phyloP scores from a whole-genome alignment of 176 grass and related monocot genomes.

The Stipa capillata region DNA sequence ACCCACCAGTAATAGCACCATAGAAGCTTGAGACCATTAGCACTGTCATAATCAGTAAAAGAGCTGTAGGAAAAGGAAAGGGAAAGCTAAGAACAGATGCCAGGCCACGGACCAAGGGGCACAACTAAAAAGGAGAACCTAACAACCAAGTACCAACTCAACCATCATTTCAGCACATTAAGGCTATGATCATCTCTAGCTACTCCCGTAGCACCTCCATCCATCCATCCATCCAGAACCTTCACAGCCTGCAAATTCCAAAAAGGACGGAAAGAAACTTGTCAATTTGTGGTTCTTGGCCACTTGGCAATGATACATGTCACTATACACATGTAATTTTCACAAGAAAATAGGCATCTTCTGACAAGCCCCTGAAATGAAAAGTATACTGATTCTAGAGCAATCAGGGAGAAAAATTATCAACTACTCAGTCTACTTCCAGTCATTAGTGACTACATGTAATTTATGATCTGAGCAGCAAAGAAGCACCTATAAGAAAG shows the following conservation, averaged over 20 bases:
- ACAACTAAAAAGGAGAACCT: conserved; percentile 28
- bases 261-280: conserved; percentile 10
- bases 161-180: conserved; percentile 49
- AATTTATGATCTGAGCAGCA: background rate
- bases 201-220: conserved; percentile 24
- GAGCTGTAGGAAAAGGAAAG: conserved; percentile 20
- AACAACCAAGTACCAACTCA: conserved; percentile 46
- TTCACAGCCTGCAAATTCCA: conserved; percentile 34
- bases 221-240: conserved; percentile 39
- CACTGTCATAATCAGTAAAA: too few relatives aligned
- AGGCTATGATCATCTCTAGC: conserved; percentile 26
- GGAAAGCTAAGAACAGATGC: conserved; percentile 25
- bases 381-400: background rate
- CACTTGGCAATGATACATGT: background rate
- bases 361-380: background rate
- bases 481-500: background rate
- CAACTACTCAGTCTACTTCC: background rate
- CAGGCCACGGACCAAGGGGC: conserved; percentile 14
- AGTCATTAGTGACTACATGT: background rate
- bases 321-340: conserved; percentile 12
- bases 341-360: background rate
- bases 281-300: conserved; percentile 9
- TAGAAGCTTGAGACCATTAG: conserved; percentile 33
- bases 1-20: conserved; percentile 11
- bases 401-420: background rate